Conservation (phyloP, 2,329 filamentous ascomycete species). For the Septoria petroselini region DNA sequence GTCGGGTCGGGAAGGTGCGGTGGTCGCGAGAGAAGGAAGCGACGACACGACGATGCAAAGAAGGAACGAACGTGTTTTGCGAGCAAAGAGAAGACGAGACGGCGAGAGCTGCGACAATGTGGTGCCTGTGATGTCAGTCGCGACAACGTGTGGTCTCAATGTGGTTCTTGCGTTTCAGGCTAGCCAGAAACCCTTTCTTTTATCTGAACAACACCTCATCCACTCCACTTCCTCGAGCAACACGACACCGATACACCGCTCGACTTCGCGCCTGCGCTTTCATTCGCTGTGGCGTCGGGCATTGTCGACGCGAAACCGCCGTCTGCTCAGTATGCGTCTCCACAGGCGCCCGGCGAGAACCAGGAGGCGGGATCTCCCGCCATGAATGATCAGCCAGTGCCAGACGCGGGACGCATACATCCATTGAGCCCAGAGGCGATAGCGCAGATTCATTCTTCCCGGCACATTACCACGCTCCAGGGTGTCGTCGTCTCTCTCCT, state of each 20-base stretch:
- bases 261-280: no score
- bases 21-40: background rate
- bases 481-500: constrained; percentile 68
- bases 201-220: constrained; percentile 5
- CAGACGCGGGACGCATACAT: constrained; percentile 23
- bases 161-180: constrained; percentile 2
- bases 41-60: no score
- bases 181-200: background rate
- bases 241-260: no score
- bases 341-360: constrained; percentile 9
- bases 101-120: no score
- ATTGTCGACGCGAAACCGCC: constrained; percentile 1
- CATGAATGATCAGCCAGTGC: constrained; percentile 5
- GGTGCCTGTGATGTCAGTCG: no score
- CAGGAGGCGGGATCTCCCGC: constrained; percentile 18
- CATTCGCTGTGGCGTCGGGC: constrained; percentile 17
- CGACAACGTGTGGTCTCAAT: no score
- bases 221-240: no score
- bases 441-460: constrained; percentile 78
- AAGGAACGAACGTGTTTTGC: no score
- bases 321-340: constrained; percentile 17
- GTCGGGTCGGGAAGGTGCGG: background rate
- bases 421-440: constrained; percentile 30
- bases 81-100: no score
- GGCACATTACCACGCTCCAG: constrained; percentile 71